Conservation (phyloP, 768 basidiomycete genomes). For the Lentinus brumalis region DNA sequence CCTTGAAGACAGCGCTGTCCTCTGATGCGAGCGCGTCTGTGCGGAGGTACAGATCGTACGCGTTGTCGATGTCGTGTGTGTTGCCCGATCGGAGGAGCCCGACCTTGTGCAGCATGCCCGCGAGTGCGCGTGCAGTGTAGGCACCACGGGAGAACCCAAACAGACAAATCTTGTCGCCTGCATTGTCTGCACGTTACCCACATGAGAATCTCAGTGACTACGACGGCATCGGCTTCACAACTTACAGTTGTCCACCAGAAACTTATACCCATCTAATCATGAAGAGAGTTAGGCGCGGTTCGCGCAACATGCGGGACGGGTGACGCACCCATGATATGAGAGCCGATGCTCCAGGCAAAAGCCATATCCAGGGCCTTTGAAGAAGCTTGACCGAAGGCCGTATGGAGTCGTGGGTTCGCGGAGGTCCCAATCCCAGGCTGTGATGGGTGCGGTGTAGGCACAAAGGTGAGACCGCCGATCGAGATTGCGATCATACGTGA, state of each 20-base stretch:
- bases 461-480: conserved; percentile 13
- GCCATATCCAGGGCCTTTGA: conserved; percentile 60
- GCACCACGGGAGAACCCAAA: conserved; percentile 84
- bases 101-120: conserved; percentile 77
- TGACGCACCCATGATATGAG: conserved; percentile 69
- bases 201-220: background rate
- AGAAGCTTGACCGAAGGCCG: conserved; percentile 53
- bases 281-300: background rate
- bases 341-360: conserved; percentile 61
- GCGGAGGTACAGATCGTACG: conserved; percentile 70
- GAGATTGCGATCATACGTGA: background rate
- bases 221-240: background rate
- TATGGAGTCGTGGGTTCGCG: conserved; percentile 63
- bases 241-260: conserved; percentile 76
- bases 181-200: conserved; percentile 44
- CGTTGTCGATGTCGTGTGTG: conserved; percentile 77
- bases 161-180: conserved; percentile 76
- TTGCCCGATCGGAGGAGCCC: conserved; percentile 72
- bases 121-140: conserved; percentile 68
- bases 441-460: background rate
- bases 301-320: background rate
- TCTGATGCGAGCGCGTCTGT: conserved; percentile 61
- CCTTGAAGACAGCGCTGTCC: conserved; percentile 70
- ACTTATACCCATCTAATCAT: conserved; percentile 65
- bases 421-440: conserved; percentile 79